Evolutionary conservation across 768 basidiomycete genomes (phyloP), one percentile per base, ranked within the genome.

Genomic region (Phylloporus sp.): DNA sequence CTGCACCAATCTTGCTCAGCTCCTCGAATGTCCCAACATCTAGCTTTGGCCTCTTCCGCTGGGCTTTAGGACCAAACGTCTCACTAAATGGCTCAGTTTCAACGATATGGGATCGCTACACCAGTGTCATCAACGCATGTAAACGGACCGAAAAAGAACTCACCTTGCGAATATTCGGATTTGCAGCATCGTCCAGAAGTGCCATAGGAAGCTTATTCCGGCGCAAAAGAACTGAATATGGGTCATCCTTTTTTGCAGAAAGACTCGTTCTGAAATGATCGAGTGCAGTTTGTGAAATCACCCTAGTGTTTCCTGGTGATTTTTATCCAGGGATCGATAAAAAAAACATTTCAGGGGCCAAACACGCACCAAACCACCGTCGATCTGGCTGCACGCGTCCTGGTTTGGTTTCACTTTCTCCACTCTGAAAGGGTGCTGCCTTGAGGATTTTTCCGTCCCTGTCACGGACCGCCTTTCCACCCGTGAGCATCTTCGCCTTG

Each of bases 171-270:
- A 75, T 59, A 64, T 85, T 82, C 2, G 88, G 85, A 60, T 93
- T 94, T 6, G 81, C 80, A 29, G 90, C 86, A 67, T 97, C 95
- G 59, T 95, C 92, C 31, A 99, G 76, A 36, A 99, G 76, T 9
- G 90, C 91, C 94, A 99, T 97, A 4, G 95, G 95, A 13, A 99
- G 78, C 71, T 98, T 98, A 73, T 97, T 98, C 52, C 94, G 80
- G 53, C 87, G 86, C 45, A 99, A 70, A 29, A 99, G 80, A 11
- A 99, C 95, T 9, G 93, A 94, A 66, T 98, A 99, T 1, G 97
- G 97, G 63, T 98, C 95, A 71, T 91, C 80, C 61, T 92, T 91
- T 69, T 85, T 91, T 12, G 80, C 76, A 22, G 81, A 77, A 40
- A 99, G 80, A 62, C 90, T 92, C 13, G 89, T 92, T 46, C 95